Evolutionary conservation across 1,284 basidiomycete species (phyloP), one percentile per base, ranked within the genome.

Genomic region (Ceratobasidium sp.): DNA sequence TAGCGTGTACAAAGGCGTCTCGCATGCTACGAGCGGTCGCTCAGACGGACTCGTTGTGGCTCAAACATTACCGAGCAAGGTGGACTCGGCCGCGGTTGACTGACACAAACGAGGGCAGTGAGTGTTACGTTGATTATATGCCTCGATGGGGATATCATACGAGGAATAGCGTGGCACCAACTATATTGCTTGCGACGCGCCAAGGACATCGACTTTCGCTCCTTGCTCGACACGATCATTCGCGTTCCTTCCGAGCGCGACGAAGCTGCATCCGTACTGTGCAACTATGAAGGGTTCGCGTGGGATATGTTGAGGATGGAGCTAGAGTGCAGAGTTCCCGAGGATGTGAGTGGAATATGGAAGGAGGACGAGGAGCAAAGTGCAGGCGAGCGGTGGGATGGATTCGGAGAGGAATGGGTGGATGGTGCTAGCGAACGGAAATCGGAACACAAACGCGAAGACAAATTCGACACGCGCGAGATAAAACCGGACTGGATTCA

Each of bases 401-500:
- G 53, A 30, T 9, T 57, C 26, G 39, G 53, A 1, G 65, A 70
- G 28, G 53, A 70, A 58, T 65, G 62, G 62, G 14, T 6, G 9
- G 60, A 62, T n/a, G 43, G 60, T 3, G 16, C 9, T 48, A 30
- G 45, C 9, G 41, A 34, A 9, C 21, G 18, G 9, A 30, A 55
- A 4, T 18, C 16, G n/a, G 50, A 43, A 16, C 1, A 9, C n/a
- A 50, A 43, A 18, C 1, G 6, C 3, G 45, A 14, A 23, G 16
- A 59, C 10, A 52, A 57, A 23, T 8, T 34, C 0, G 64, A 69
- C 45, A 57, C 36, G 41, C 18, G 65, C 23, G 53, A 57, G 0
- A 32, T 57, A 12, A 21, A 10, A 12, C 18, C 50, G 6, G 60
- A 74, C 57, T 72, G 69, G 73, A 71, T 72, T 30, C 50, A 67